These are phyloP conservation scores for Colletotrichum sansevieriae DNA, from an alignment of 2,329 filamentous ascomycete species.

Conservation along the genomic window DNA sequence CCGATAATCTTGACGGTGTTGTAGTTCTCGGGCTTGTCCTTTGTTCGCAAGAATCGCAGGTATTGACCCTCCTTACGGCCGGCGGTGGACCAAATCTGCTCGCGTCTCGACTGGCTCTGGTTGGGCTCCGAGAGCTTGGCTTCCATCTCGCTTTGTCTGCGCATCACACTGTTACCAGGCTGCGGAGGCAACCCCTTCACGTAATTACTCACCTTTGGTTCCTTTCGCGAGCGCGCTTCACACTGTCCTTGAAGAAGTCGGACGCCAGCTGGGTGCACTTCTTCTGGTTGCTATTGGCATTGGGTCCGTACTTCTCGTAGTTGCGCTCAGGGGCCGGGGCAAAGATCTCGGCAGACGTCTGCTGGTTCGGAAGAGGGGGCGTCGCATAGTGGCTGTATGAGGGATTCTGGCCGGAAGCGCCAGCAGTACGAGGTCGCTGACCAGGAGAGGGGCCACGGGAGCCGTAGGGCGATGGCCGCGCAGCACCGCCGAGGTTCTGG, in stretches of 20 bases:
- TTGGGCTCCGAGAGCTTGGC: slow-evolving; percentile 83
- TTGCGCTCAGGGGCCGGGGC: slow-evolving; percentile 86
- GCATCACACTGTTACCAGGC: slow-evolving; percentile 6
- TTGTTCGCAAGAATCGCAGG: slow-evolving; percentile 92
- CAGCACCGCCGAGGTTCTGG: slow-evolving; percentile 86
- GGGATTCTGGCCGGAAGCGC: slow-evolving; percentile 71
- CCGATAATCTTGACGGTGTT: slow-evolving; percentile 97
- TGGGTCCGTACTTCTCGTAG: slow-evolving; percentile 79
- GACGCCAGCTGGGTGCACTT: slow-evolving; percentile 79
- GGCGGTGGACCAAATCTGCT: slow-evolving; percentile 86
- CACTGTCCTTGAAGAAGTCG: slow-evolving; percentile 98
- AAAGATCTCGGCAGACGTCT: slow-evolving; percentile 77
- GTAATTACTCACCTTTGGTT: slow-evolving; percentile 83
- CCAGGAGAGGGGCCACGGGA: slow-evolving; percentile 76
- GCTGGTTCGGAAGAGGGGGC: slow-evolving; percentile 73
- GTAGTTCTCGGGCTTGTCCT: slow-evolving; percentile 95
- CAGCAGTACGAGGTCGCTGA: slow-evolving; percentile 87
- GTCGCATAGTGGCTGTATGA: slow-evolving; percentile 76
- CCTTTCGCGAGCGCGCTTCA: slow-evolving; percentile 92
- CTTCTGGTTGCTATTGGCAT: slow-evolving; percentile 78
- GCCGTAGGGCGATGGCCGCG: slow-evolving; percentile 77
- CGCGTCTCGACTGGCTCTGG: slow-evolving; percentile 81
- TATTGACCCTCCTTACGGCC: slow-evolving; percentile 93
- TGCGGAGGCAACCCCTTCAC: not conserved
- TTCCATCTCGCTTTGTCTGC: slow-evolving; percentile 91